Evolutionary conservation across 352 stramenopile species (phyloP), one percentile per base, ranked within the genome.

Genomic region (Phytophthora fragariae): DNA sequence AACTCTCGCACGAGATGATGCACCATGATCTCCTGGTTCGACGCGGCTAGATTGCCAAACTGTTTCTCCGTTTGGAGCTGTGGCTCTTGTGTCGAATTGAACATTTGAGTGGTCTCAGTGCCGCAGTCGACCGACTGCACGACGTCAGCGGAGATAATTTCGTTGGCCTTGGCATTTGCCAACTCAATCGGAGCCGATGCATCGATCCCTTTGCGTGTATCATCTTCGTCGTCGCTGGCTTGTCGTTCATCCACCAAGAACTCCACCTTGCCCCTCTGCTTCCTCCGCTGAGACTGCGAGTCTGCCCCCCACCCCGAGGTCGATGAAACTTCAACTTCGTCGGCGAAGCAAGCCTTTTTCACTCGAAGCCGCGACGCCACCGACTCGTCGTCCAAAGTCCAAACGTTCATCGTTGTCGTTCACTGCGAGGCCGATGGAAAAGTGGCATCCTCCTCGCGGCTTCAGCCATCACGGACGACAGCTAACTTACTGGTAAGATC

Each of bases 1-100:
- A 90, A 92, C 27, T 92, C 81, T 2, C 81, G 83, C n/a, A 93
- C 78, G n/a, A 92, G 73, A 39, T 88, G 75, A 33, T 89, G 73
- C 15, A 86, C 71, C 33, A 81, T 82, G 15, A 72, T 62, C 12
- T 85, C 75, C 8, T 67, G 50, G 33, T 49, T 65, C 47, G 53
- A 62, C 19, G 64, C 44, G 5, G 44, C 7, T 2, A 12, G 17
- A 50, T 53, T 6, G 7, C 19, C 5, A 19, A 14, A 1, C 14
- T 53, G n/a, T 46, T 33, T 4, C 8, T 46, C 41, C 57, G 65
- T 55, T 67, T 31, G 37, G 7, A 5, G 49, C 29, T 39, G 57
- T 33, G 35, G 60, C 12, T 65, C 53, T 31, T 41, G 29, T 21
- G 61, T 58, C 4, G 53, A 50, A 10, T 15, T 4, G 14, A 46